Evolutionary conservation across 805 yeast genomes (phyloP).

Genomic region (Saccharomycopsis sp.): DNA sequence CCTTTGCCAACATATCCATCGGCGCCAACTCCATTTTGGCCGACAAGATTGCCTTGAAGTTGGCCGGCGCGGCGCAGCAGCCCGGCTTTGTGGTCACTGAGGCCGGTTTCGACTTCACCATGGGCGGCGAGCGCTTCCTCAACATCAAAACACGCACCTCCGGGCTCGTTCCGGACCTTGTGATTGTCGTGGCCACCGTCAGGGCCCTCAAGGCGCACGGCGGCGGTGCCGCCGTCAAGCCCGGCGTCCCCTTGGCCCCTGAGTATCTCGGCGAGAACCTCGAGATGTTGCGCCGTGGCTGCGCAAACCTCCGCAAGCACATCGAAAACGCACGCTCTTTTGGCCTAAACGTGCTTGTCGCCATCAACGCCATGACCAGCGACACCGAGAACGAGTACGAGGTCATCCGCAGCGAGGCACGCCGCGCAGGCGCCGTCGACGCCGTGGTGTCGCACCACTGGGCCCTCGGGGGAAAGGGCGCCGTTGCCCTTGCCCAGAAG

Average conservation of each 20-base stretch:
- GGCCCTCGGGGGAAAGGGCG: slow-evolving; percentile 84
- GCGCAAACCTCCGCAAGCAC: slow-evolving; percentile 71
- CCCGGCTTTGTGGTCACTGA: slow-evolving; percentile 79
- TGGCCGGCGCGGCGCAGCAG: slow-evolving; percentile 57
- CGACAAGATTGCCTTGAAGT: slow-evolving; percentile 72
- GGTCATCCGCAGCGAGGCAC: slow-evolving; percentile 57
- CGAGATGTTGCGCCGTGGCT: slow-evolving; percentile 61
- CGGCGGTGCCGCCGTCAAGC: slow-evolving; percentile 84
- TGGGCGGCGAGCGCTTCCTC: slow-evolving; percentile 87
- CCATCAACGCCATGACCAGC: slow-evolving; percentile 71
- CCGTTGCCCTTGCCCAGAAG: slow-evolving; percentile 65
- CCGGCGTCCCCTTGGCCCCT: slow-evolving; percentile 72
- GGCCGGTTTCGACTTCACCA: slow-evolving; percentile 85
- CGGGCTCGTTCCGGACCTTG: slow-evolving; percentile 72
- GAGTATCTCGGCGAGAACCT: slow-evolving; percentile 68
- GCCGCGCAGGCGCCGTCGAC: slow-evolving; percentile 72
- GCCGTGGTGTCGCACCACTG: slow-evolving; percentile 81
- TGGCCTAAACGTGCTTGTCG: slow-evolving; percentile 77
- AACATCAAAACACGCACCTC: slow-evolving; percentile 78
- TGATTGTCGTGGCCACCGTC: slow-evolving; percentile 76
- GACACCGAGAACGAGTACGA: slow-evolving; percentile 66
- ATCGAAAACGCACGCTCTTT: slow-evolving; percentile 63
- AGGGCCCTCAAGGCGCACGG: slow-evolving; percentile 83
- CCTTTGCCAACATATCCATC: slow-evolving; percentile 80
- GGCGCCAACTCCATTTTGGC: slow-evolving; percentile 83